phyloP scores from a whole-genome alignment of 352 stramenopile genomes.

The Globisporangium okanoganense region DNA sequence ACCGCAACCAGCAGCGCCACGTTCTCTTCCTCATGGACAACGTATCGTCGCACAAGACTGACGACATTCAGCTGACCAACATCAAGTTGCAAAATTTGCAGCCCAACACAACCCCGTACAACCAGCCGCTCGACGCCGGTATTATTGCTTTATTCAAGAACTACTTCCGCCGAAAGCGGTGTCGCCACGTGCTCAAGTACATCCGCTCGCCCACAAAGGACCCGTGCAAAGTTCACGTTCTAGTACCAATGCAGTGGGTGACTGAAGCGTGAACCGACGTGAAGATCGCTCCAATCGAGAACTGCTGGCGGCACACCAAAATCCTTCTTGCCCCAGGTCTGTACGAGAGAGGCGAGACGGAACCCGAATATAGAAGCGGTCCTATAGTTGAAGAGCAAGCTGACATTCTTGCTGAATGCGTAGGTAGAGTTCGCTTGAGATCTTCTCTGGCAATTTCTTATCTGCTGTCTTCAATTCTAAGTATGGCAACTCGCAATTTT shows the following conservation, averaged over 20 bases:
- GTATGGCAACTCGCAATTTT: too few species aligned
- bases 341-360: too few species aligned
- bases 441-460: too few species aligned
- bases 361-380: too few species aligned
- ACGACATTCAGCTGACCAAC: background rate
- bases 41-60: conserved; percentile 2
- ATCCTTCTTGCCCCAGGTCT: too few species aligned
- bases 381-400: too few species aligned
- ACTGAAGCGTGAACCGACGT: background rate
- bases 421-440: too few species aligned
- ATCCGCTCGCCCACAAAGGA: background rate
- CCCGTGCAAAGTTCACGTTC: background rate
- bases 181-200: background rate
- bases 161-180: background rate
- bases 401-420: too few species aligned
- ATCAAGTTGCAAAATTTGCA: background rate
- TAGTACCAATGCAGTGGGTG: background rate
- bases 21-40: background rate
- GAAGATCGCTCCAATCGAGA: background rate
- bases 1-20: background rate
- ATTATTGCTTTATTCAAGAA: background rate
- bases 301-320: background rate
- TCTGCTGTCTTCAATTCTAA: too few species aligned
- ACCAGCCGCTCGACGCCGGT: background rate
- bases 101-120: too few species aligned